These are phyloP conservation scores for Erythrophleum fordii DNA, from an alignment of 306 rosid species.

Conservation along the genomic window DNA sequence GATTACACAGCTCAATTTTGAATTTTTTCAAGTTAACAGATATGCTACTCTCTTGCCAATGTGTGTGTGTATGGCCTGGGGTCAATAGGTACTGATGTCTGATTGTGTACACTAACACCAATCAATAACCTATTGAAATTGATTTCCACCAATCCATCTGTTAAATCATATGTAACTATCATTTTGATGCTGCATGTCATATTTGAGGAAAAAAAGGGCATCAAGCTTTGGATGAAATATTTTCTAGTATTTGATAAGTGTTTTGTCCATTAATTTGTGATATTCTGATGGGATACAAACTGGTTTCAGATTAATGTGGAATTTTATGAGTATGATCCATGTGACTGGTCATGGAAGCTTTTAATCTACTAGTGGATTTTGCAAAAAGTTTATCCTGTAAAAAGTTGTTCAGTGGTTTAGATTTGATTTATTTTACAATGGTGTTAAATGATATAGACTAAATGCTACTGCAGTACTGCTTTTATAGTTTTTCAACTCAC, in stretches of 20 bases:
- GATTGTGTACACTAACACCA: no score
- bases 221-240: neutral
- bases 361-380: neutral
- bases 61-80: constrained; percentile 21
- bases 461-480: neutral
- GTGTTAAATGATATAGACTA: neutral
- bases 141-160: neutral
- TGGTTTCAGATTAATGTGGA: neutral
- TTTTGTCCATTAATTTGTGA: neutral
- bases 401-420: neutral
- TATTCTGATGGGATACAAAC: neutral
- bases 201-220: neutral
- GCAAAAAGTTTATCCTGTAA: neutral
- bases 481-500: constrained; percentile 25
- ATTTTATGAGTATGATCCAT: neutral
- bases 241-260: neutral
- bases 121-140: neutral
- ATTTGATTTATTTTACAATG: neutral
- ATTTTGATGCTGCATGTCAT: neutral
- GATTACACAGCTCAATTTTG: constrained; percentile 9
- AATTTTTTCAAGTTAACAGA: constrained; percentile 16
- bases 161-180: neutral
- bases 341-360: neutral
- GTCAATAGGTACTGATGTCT: neutral
- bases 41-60: constrained; percentile 24